These are phyloP conservation scores for Elsinoe necatrix DNA, from an alignment of 2,329 filamentous ascomycete species.

Conservation along the genomic window DNA sequence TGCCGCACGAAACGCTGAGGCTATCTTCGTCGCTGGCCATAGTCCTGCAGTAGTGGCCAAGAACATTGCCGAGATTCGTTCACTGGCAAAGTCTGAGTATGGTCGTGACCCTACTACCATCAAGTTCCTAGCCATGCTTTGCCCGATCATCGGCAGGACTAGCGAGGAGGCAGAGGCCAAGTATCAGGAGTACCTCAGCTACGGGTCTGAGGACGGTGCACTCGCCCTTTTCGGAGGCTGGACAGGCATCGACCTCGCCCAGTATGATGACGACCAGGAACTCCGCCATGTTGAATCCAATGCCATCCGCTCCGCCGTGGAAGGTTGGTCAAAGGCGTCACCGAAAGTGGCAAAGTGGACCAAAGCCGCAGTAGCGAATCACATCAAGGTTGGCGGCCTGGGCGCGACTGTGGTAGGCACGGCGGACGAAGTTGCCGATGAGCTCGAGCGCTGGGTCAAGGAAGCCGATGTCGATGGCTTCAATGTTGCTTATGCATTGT, in stretches of 20 bases:
- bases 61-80: constrained; percentile 38
- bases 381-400: constrained; percentile 59
- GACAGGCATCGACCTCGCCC: constrained; percentile 58
- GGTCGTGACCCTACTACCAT: constrained; percentile 53
- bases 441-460: constrained; percentile 57
- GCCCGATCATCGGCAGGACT: constrained; percentile 56
- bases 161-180: constrained; percentile 59
- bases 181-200: constrained; percentile 51
- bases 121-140: constrained; percentile 60
- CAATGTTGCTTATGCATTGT: constrained; percentile 63
- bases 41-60: constrained; percentile 53
- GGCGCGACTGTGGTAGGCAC: constrained; percentile 59
- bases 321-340: constrained; percentile 48
- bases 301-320: constrained; percentile 49
- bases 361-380: constrained; percentile 59
- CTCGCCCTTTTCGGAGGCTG: constrained; percentile 65
- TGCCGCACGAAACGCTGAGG: constrained; percentile 62
- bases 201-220: constrained; percentile 58
- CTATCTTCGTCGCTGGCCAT: constrained; percentile 61
- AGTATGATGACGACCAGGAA: constrained; percentile 56
- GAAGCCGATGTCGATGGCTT: constrained; percentile 68
- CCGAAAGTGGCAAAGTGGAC: constrained; percentile 57
- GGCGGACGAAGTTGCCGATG: constrained; percentile 55
- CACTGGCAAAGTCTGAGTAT: constrained; percentile 25
- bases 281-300: constrained; percentile 53